These are phyloP conservation scores for Aureobasidium pullulans DNA, from an alignment of 2,329 filamentous ascomycete genomes.

Conservation along the genomic window DNA sequence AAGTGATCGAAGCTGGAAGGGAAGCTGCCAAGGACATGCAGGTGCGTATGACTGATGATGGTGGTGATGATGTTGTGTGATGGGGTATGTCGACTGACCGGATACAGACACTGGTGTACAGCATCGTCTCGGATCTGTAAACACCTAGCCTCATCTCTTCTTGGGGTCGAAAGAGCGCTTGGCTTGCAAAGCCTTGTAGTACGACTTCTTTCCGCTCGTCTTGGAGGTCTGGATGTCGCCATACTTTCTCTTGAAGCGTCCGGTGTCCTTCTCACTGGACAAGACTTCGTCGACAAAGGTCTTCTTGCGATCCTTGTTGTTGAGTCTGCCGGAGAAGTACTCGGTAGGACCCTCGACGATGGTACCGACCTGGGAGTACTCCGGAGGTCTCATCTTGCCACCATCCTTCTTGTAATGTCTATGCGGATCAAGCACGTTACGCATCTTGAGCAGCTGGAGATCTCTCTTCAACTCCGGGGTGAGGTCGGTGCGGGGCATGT, in stretches of 20 bases:
- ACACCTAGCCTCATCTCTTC: conserved; percentile 20
- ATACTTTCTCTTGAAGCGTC: conserved; percentile 82
- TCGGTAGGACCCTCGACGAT: conserved; percentile 85
- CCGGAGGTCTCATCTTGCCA: conserved; percentile 62
- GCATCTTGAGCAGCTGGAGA: conserved; percentile 81
- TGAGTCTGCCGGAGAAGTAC: conserved; percentile 71
- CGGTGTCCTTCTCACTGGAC: conserved; percentile 54
- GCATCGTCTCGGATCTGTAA: conserved; percentile 16
- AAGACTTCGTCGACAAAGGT: conserved; percentile 83
- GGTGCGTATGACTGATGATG: conserved; percentile 16
- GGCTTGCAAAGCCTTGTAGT: conserved; percentile 72
- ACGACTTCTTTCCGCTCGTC: conserved; percentile 78
- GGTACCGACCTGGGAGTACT: conserved; percentile 83
- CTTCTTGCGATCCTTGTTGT: conserved; percentile 79
- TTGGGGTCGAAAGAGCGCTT: conserved; percentile 40
- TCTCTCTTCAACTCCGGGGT: conserved; percentile 84
- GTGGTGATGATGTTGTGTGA: neutral
- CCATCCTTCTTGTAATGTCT: conserved; percentile 84
- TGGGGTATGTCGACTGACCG: conserved; percentile 2
- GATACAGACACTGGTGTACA: conserved; percentile 16
- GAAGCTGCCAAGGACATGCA: conserved; percentile 58
- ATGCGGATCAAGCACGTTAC: conserved; percentile 81
- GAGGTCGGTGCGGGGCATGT: conserved; percentile 74
- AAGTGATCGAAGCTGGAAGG: conserved; percentile 55
- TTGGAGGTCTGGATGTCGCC: conserved; percentile 74